Conservation (phyloP, 129 eudicot genomes). For the sunflower (Helianthus annuus) region HanXRQr2.0-SUNRISE NC_035433.2:39375433-39375932, state of each 20-base stretch:
- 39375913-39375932: neutral
- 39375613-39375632: constrained; percentile 8
- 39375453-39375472: too few relatives aligned
- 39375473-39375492: too few relatives aligned
- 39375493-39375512: neutral
- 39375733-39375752: constrained; percentile 4
- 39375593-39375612: neutral
- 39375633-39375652: constrained; percentile 7
- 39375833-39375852: neutral
- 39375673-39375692: neutral
- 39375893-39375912: constrained; percentile 7
- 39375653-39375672: neutral
- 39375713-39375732: neutral
- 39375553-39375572: neutral
- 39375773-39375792: neutral
- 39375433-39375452: too few relatives aligned
- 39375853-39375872: neutral
- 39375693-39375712: constrained; percentile 2
- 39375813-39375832: neutral
- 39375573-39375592: neutral
- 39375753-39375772: neutral
- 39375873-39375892: constrained; percentile 1
- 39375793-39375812: neutral
- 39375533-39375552: neutral
- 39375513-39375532: neutral